A percentile compares a stretch with the other conserved stretches of the same genome.
Conservation (phyloP, 2,329 filamentous ascomycete genomes). For the Fulvia fulva region DNA sequence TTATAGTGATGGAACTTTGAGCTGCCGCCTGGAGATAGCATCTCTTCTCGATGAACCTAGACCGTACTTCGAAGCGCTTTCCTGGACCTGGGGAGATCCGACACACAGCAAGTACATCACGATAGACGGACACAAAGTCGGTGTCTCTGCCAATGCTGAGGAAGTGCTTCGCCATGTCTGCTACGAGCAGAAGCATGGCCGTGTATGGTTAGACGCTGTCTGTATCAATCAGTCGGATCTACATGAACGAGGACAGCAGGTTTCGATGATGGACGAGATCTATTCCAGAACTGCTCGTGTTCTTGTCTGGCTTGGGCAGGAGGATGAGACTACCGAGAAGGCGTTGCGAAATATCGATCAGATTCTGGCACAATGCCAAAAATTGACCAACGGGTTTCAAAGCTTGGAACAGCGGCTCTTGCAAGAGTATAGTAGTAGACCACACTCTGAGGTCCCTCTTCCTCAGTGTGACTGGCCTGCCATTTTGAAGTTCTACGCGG, state of each 20-base stretch:
- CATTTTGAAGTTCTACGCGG: background rate
- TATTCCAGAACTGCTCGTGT: conserved; percentile 5
- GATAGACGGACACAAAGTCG: background rate
- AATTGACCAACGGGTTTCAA: background rate
- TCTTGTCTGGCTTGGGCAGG: conserved; percentile 12
- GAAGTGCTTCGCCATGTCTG: conserved; percentile 1
- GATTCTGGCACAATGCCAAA: conserved; percentile 3
- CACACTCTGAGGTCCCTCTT: background rate
- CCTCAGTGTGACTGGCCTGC: conserved; percentile 1
- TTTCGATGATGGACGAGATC: conserved; percentile 13
- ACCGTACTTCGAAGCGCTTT: conserved; percentile 8
- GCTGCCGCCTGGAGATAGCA: background rate
- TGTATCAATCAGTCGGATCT: conserved; percentile 16
- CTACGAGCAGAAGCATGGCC: conserved; percentile 2
- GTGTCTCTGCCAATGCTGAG: conserved; percentile 1
- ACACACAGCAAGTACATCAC: background rate
- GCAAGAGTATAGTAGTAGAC: background rate
- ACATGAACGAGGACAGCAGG: conserved; percentile 9
- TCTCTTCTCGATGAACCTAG: background rate
- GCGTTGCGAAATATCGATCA: background rate
- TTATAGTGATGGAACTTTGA: background rate
- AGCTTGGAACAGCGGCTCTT: background rate
- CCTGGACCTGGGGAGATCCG: conserved; percentile 9
- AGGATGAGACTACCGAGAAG: background rate
- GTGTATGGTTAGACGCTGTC: conserved; percentile 15